Conservation (phyloP, 345 rosid species). For the Dipteronia sinensis region DNA sequence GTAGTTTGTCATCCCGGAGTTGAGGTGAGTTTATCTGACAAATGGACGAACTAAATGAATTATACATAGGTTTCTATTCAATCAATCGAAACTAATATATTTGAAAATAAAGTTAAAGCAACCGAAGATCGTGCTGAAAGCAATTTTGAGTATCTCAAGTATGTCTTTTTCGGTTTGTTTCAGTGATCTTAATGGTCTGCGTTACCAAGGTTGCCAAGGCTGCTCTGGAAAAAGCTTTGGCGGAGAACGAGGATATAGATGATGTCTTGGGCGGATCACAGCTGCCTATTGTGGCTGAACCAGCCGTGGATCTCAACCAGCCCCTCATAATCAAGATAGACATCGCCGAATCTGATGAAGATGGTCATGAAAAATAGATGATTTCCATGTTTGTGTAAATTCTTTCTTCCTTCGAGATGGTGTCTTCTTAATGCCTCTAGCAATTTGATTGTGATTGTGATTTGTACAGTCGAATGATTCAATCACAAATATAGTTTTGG, state of each 20-base stretch:
- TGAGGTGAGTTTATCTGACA: background rate
- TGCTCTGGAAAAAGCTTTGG: slow-evolving; percentile 89
- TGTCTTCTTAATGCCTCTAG: slow-evolving; percentile 1
- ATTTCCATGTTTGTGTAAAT: slow-evolving; percentile 36
- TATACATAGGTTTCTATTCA: background rate
- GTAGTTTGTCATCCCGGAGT: background rate
- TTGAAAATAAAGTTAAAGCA: background rate
- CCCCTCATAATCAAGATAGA: slow-evolving; percentile 88
- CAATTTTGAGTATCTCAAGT: slow-evolving; percentile 15
- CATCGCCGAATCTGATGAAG: slow-evolving; percentile 19
- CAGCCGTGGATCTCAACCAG: slow-evolving; percentile 50
- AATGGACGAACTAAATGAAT: background rate
- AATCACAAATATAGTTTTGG: slow-evolving; percentile 20
- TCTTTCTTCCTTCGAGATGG: slow-evolving; percentile 22
- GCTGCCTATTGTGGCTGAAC: slow-evolving; percentile 44
- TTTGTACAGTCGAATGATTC: slow-evolving; percentile 37
- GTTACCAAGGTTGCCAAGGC: slow-evolving; percentile 82
- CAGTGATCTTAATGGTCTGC: slow-evolving; percentile 75
- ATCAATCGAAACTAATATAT: background rate
- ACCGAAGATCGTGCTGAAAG: background rate
- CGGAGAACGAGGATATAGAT: slow-evolving; percentile 71
- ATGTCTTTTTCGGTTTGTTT: slow-evolving; percentile 23
- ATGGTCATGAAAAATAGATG: slow-evolving; percentile 42
- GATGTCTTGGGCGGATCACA: slow-evolving; percentile 40
- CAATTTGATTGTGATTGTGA: background rate